Conservation (phyloP, 352 stramenopile genomes). For the Saprolegnia parasitica region DNA sequence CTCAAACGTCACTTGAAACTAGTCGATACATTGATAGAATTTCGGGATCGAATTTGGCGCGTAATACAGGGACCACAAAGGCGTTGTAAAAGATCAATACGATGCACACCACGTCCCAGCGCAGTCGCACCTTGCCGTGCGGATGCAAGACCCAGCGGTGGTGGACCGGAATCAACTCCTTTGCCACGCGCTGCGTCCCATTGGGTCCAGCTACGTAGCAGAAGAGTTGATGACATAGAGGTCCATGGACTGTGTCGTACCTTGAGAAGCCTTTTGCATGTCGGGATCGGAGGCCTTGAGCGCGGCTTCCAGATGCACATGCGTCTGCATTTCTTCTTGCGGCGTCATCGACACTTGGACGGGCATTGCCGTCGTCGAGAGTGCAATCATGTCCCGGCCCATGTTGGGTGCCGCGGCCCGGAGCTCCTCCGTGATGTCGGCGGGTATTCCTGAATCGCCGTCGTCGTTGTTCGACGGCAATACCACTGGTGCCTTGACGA, state of each 20-base stretch:
- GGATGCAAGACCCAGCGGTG: conserved; percentile 50
- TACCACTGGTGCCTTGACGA: background rate
- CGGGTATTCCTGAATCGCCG: background rate
- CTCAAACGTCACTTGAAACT: conserved; percentile 68
- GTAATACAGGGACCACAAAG: conserved; percentile 57
- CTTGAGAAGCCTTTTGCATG: background rate
- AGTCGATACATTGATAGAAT: too few species aligned
- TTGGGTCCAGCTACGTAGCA: too few species aligned
- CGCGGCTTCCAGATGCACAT: conserved; percentile 27
- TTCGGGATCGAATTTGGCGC: too few species aligned
- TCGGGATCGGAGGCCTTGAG: background rate
- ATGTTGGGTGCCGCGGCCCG: conserved; percentile 16
- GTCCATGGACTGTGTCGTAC: too few species aligned
- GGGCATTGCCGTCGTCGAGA: conserved; percentile 25
- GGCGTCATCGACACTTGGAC: conserved; percentile 27
- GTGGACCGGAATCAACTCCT: background rate
- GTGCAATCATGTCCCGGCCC: conserved; percentile 25
- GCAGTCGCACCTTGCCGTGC: conserved; percentile 49
- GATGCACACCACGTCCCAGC: conserved; percentile 65
- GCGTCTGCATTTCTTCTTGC: conserved; percentile 28
- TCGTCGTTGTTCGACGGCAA: background rate
- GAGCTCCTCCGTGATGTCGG: conserved; percentile 25
- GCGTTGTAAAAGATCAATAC: conserved; percentile 74
- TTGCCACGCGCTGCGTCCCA: background rate
- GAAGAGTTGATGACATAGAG: too few species aligned